These are phyloP conservation scores for Cephaloascus fragrans DNA, from an alignment of 805 yeast species.

Conservation along the genomic window DNA sequence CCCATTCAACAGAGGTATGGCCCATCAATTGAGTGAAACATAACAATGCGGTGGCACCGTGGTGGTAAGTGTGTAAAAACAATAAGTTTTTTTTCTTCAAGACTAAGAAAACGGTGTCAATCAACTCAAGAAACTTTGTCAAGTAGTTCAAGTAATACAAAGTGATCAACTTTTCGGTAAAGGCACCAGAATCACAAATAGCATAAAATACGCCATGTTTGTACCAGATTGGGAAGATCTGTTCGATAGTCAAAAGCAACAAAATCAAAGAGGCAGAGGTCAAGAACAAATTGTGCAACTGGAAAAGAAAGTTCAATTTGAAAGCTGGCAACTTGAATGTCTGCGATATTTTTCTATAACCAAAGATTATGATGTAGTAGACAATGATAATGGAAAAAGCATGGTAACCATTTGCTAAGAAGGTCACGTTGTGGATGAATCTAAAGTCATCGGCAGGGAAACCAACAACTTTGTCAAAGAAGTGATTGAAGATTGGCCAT, in stretches of 20 bases:
- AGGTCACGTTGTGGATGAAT: slow-evolving; percentile 56
- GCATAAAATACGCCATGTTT: slow-evolving; percentile 75
- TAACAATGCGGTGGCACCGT: slow-evolving; percentile 93
- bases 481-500: slow-evolving; percentile 57
- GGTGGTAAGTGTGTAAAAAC: slow-evolving; percentile 93
- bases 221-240: slow-evolving; percentile 68
- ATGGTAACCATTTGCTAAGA: slow-evolving; percentile 54
- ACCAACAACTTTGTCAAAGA: slow-evolving; percentile 34
- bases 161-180: slow-evolving; percentile 76
- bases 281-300: slow-evolving; percentile 72
- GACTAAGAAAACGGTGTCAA: slow-evolving; percentile 88
- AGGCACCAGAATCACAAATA: slow-evolving; percentile 68
- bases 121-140: slow-evolving; percentile 79
- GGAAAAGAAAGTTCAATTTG: slow-evolving; percentile 69
- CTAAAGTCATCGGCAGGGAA: slow-evolving; percentile 58
- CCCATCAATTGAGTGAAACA: slow-evolving; percentile 93
- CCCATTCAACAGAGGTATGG: slow-evolving; percentile 88
- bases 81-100: slow-evolving; percentile 86
- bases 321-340: slow-evolving; percentile 48
- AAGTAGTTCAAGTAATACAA: slow-evolving; percentile 87
- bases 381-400: slow-evolving; percentile 31
- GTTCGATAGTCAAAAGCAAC: slow-evolving; percentile 70
- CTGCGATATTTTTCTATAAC: slow-evolving; percentile 64
- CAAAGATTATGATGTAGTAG: slow-evolving; percentile 35
- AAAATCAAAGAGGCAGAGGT: slow-evolving; percentile 60